Base-by-base conservation (phyloP, 2,329 filamentous ascomycete species). In the Colletotrichum endophyticum region DNA sequence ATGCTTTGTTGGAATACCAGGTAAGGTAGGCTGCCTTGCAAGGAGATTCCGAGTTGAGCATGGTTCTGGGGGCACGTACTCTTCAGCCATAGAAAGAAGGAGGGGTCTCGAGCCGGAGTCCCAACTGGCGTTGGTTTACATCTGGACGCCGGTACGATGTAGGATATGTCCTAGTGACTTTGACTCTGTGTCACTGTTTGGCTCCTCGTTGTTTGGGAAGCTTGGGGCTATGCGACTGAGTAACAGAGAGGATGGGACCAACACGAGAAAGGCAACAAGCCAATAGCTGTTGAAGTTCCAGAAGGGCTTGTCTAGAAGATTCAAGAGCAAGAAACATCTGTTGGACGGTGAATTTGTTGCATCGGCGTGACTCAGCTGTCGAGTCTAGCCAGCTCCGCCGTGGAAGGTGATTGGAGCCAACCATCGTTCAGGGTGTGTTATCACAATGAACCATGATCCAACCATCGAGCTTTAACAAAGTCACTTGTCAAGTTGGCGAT, bases 311-410 rank as follows among this genome's bases (percentile, higher is more conserved):
- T n/a, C 19, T 44, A 6, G 39, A 4, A 49, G 5, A 49, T 6
- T 4, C 19, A 49, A 22, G 39, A 12, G 19, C 1, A 22, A 2
- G 19, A n/a, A 49, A 2, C 19, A 2, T n/a, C n/a, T 49, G 44
- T 49, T 49, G 44, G 19, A 22, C 0, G 3, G 44, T n/a, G 0
- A 22, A 22, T 13, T 0, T 49, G 44, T 49, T 49, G 44, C 2
- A 3, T 49, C 44, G 44, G 44, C 44, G 44, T 49, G 44, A 22
- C 44, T 49, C 44, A 22, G 19, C 0, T 22, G 44, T 8, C 19
- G 3, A 12, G 3, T 22, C 11, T 12, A 9, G n/a, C 0, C n/a
- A 49, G 1, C 19, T 22, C 19, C 44, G n/a, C 1, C 2, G 16
- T 2, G 2, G 1, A 44, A 22, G 19, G 44, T 49, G 44, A 49